Evolutionary conservation across 352 stramenopile species (phyloP).

Genomic region (Pelagophyceae sp.): DNA sequence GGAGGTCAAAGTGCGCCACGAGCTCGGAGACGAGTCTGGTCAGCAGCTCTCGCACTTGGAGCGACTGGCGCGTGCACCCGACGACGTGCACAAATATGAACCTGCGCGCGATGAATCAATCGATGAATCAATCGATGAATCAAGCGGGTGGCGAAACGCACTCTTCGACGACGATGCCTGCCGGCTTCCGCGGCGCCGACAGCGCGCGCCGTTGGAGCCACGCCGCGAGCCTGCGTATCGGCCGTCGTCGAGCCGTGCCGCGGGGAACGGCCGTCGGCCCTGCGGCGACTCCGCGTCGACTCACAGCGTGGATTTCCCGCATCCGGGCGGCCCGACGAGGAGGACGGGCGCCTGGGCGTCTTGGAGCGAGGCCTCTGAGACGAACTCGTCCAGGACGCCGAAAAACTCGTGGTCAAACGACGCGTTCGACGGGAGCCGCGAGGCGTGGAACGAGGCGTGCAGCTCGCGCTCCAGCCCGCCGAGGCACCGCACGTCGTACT

Average conservation of each 20-base stretch:
- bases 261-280: no score
- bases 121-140: no score
- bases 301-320: constrained; percentile 15
- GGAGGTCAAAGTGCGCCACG: constrained; percentile 78
- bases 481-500: neutral
- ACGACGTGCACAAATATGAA: constrained; percentile 80
- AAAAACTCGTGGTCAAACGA: neutral
- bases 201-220: neutral
- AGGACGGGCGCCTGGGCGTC: neutral
- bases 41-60: constrained; percentile 67
- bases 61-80: constrained; percentile 69
- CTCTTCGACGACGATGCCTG: neutral
- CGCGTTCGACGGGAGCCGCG: neutral
- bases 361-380: neutral
- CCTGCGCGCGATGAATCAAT: no score
- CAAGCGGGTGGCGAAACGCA: no score
- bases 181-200: neutral
- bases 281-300: no score
- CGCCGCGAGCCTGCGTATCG: no score
- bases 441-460: constrained; percentile 7
- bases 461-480: constrained; percentile 11
- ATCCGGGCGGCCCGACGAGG: neutral
- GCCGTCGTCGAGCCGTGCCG: no score
- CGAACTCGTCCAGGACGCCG: neutral
- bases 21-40: constrained; percentile 71